Base-by-base conservation (phyloP, 148 eudicot species). In the Amaranthus cruentus region DNA sequence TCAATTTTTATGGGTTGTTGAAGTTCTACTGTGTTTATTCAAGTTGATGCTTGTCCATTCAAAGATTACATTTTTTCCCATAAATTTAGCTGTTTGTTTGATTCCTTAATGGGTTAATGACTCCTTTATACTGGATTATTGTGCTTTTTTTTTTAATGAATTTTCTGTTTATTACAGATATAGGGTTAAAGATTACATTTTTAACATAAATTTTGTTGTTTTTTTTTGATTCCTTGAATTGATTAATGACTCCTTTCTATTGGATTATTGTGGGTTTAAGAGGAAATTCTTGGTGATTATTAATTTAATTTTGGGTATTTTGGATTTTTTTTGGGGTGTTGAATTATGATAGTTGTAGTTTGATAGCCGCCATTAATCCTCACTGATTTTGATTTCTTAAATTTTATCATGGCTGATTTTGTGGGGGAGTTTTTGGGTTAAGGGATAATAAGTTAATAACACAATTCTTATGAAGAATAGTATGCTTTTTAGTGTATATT, bases 371-470 rank as follows among this genome's bases (percentile, higher is more conserved):
- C 64, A 73, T 57, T 66, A 50, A 64, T 47, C 50, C 9, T 47
- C 42, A 12, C 5, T 71, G 44, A 71, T 65, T 77, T 11, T 14
- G 66, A 4, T 55, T 71, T 55, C 18, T 28, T 69, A 55, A 64
- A 48, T 52, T 38, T 77, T 65, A 49, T 21, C 10, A 28, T 54
- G 58, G 73, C 47, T 38, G 69, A 68, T 78, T 69, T 73, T 73
- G 42, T 69, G 73, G 77, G 72, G n/a, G 62, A 13, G 56, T 68
- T 67, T 73, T 3, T 8, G 62, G 73, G 38, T 73, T 63, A 73
- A 68, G 68, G 42, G 68, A 58, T 47, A 68, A 62, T 59, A 18
- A 1, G 18, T 18, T 18, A 18, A 18, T 18, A 18, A 18, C 18
- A 53, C 66, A 21, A 52, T 73, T 72, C 55, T 50, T 46, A 48